Percentiles rank a stretch among this genome's conserved stretches.
Conservation (phyloP, 768 basidiomycete genomes). For the Tricholoma hemisulphureum region DNA sequence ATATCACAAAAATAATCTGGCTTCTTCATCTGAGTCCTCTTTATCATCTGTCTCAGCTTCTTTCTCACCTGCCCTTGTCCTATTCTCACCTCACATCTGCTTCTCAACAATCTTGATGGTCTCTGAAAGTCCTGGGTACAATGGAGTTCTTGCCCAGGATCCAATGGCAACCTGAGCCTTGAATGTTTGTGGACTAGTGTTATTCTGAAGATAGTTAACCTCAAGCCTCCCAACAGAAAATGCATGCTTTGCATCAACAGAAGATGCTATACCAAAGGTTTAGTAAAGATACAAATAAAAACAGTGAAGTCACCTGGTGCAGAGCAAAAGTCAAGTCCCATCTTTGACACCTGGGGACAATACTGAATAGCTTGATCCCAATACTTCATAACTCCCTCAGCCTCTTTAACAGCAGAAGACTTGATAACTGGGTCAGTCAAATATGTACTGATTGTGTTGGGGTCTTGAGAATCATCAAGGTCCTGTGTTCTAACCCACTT, state of each 20-base stretch:
- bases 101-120: constrained; percentile 15
- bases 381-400: constrained; percentile 12
- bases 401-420: constrained; percentile 6
- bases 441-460: constrained; percentile 8
- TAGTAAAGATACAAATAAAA: not conserved
- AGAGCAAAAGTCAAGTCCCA: constrained; percentile 13
- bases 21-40: too few relatives aligned
- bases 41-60: not conserved
- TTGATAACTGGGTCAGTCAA: constrained; percentile 6
- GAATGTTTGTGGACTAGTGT: constrained; percentile 34
- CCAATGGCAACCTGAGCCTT: constrained; percentile 30
- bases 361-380: constrained; percentile 3
- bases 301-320: constrained; percentile 7
- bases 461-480: not conserved
- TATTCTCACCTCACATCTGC: not conserved
- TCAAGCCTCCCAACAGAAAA: constrained; percentile 32
- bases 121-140: constrained; percentile 22
- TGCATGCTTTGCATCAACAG: constrained; percentile 37
- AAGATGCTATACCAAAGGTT: constrained; percentile 8
- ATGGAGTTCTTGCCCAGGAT: constrained; percentile 29
- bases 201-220: constrained; percentile 33
- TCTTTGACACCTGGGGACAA: constrained; percentile 7
- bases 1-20: not conserved
- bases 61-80: not conserved
- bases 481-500: not conserved